Base-by-base conservation (phyloP, 352 stramenopile species). In the Globisporangium recalcitrans region DNA sequence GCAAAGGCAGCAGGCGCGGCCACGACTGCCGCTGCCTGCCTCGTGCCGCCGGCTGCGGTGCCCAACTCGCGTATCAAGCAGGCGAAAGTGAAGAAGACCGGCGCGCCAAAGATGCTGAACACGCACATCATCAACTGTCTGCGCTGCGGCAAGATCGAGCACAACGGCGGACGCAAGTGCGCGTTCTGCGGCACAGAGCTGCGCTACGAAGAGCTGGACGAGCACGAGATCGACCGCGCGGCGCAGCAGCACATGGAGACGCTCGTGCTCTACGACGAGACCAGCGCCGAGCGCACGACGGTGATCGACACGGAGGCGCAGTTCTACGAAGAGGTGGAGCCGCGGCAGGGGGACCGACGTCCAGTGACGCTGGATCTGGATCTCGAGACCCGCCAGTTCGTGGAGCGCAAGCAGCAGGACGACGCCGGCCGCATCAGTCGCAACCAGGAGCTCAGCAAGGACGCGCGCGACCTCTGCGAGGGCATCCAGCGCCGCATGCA, bases 121-220 rank as follows among this genome's bases (percentile, higher is more conserved):
- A 63, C 71, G 40, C 77, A 71, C 24, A 72, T 90, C 48, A 87
- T 88, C 62, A 91, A 91, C 65, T 91, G 82, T 58, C 65, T 91
- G 36, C 68, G 74, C 19, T 91, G 82, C 54, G 82, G 82, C 6
- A 65, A 69, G 38, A 85, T 91, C 62, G 82, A 91, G 71, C 69
- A 75, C 66, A 88, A 90, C 48, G 77, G 69, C 54, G 70, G 62
- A 9, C 74, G 75, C 16, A 63, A 69, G 53, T 91, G 82, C 60
- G 60, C 32, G 11, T 90, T 88, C 59, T 91, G 82, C 56, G 71
- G 74, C 24, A 63, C 69, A 2, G 76, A 87, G 60, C 66, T 91
- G 31, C 73, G 58, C 19, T 91, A 91, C 57, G 78, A 81, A 40
- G 69, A 74, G 58, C 48, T 79, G 6, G 70, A 72, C 7, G 65